Base-by-base conservation (phyloP, 305 asterid genomes). In the Solanum hybrid region DNA sequence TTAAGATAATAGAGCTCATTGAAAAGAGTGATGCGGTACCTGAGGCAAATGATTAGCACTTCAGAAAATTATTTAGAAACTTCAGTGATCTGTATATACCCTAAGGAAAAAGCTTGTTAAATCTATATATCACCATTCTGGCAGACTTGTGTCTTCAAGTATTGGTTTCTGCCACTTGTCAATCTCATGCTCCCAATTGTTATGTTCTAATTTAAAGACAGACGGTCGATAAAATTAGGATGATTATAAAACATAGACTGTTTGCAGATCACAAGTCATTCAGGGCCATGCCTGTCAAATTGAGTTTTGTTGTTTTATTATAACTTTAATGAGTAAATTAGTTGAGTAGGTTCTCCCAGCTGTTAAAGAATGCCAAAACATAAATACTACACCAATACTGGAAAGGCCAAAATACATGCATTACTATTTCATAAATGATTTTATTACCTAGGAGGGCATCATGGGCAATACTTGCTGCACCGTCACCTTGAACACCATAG, bases 131-230 rank as follows among this genome's bases (percentile, higher is more conserved):
- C 91, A 95, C 99, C 99, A 97, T 91, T 95, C 98, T 82, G 99
- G 99, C 93, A 95, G 93, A 87, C 96, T 93, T 91, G 92, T 92
- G 94, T 97, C 98, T 92, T 94, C 98, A 86, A 96, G 97, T 79
- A 97, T 93, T 73, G 99, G 99, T 72, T 92, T 94, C 92, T 97
- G 98, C 99, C 99, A 97, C 78, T 94, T 95, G 90, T 96, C 99
- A 32, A 96, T 94, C 87, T 95, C 95, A 73, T 95, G 92, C 92
- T 97, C 99, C 99, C 99, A 97, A 40, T 69, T 91, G 78, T 72
- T 93, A 88, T 94, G 95, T 90, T 91, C 99, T 96, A 90, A 42
- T 86, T 88, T 93, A 88, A 71, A 79, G 66, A 8, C 37, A 64
- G 17, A 87, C 36, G 8, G 17, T 7, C 36, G 2, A 26, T 40